Evolutionary conservation across 2,329 filamentous ascomycete genomes (phyloP).

Genomic region (Alternaria ethzedia): DNA sequence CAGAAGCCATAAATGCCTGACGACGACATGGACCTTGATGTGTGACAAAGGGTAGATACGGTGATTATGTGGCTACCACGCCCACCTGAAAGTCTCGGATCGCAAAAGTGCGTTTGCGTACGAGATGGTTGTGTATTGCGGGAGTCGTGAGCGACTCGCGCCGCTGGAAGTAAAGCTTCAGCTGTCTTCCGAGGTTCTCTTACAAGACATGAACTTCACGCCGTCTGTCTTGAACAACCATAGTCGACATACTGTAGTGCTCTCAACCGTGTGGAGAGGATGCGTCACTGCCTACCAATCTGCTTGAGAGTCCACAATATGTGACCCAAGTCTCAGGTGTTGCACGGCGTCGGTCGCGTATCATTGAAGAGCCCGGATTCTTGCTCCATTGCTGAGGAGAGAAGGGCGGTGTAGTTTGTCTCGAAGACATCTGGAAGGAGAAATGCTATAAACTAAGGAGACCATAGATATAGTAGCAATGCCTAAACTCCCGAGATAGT

Average conservation of each 20-base stretch:
- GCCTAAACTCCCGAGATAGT: not conserved
- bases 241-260: not conserved
- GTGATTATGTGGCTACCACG: not conserved
- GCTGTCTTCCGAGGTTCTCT: not conserved
- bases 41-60: not conserved
- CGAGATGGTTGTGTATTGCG: not conserved
- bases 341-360: not conserved
- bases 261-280: not conserved
- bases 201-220: not conserved
- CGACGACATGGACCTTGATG: not conserved
- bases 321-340: not conserved
- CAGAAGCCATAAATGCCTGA: too few species aligned
- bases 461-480: not conserved
- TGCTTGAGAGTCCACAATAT: not conserved
- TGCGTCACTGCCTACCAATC: not conserved
- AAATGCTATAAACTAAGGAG: not conserved
- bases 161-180: not conserved
- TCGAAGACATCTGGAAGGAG: not conserved
- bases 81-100: not conserved
- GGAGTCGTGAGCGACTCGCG: not conserved
- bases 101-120: not conserved
- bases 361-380: not conserved
- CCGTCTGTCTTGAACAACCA: not conserved
- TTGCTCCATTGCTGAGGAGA: not conserved
- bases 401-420: not conserved